These are phyloP conservation scores for Heterobasidion occidentale DNA, from an alignment of 1,284 basidiomycete species.

Conservation along the genomic window DNA sequence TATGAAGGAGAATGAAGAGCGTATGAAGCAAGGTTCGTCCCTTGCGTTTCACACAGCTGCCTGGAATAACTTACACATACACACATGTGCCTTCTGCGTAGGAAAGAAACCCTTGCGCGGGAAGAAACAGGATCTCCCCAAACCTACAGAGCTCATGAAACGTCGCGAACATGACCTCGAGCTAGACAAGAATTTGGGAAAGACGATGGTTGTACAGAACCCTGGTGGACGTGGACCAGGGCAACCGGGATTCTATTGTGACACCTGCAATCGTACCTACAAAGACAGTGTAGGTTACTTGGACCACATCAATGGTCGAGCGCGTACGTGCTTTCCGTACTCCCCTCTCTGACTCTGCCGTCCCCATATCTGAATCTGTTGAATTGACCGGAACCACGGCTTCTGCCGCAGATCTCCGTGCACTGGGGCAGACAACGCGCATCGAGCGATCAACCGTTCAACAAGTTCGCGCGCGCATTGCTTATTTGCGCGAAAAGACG, in stretches of 20 bases:
- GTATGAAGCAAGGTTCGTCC: constrained; percentile 68
- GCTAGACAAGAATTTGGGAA: constrained; percentile 86
- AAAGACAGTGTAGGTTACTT: constrained; percentile 92
- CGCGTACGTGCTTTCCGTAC: constrained; percentile 54
- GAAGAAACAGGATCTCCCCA: constrained; percentile 63
- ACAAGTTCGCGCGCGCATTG: constrained; percentile 88
- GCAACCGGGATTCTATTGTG: constrained; percentile 90
- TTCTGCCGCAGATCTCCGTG: constrained; percentile 64
- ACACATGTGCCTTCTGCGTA: constrained; percentile 22
- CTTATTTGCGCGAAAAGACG: constrained; percentile 79
- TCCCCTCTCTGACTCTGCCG: background rate
- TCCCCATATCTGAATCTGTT: background rate
- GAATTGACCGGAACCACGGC: background rate
- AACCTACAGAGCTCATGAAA: constrained; percentile 86
- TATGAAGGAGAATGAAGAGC: constrained; percentile 81
- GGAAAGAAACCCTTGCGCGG: constrained; percentile 75
- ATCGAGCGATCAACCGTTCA: constrained; percentile 85
- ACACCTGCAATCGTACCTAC: constrained; percentile 83
- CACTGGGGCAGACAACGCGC: constrained; percentile 91
- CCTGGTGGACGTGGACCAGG: constrained; percentile 74
- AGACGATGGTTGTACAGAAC: constrained; percentile 88
- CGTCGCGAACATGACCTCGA: constrained; percentile 75
- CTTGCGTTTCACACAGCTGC: background rate
- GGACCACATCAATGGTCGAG: constrained; percentile 93
- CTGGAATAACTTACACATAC: background rate